Evolutionary conservation across 148 eudicot species (phyloP).

Genomic region (Diospyros kaki): DNA sequence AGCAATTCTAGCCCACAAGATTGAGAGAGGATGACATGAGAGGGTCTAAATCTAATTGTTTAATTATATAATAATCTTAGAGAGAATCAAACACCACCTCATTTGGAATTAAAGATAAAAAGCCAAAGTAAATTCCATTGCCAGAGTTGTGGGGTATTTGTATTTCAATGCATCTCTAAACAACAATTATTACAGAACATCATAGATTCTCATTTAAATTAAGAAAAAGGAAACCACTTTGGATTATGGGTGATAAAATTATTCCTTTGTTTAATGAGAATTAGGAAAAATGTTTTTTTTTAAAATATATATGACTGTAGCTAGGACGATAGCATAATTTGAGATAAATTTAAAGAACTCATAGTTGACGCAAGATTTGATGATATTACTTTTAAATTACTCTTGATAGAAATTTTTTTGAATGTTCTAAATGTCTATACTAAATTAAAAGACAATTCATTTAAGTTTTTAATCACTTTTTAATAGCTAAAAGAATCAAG

Average conservation of each 20-base stretch:
- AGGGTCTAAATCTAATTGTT: neutral
- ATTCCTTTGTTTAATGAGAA: neutral
- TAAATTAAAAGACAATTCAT: too few relatives aligned
- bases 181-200: conserved; percentile 6
- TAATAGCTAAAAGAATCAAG: too few relatives aligned
- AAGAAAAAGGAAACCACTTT: neutral
- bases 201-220: neutral
- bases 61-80: neutral
- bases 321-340: too few relatives aligned
- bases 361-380: too few relatives aligned
- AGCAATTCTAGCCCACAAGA: conserved; percentile 7
- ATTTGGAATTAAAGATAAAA: neutral
- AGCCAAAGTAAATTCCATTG: conserved; percentile 13
- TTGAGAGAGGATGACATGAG: neutral
- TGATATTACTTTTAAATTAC: too few relatives aligned
- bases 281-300: too few relatives aligned
- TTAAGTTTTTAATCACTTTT: too few relatives aligned
- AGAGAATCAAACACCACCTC: neutral
- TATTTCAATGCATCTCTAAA: neutral
- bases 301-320: too few relatives aligned
- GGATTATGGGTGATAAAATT: conserved; percentile 5
- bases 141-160: neutral
- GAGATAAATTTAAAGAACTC: too few relatives aligned
- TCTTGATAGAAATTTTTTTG: too few relatives aligned
- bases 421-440: too few relatives aligned